Evolutionary conservation across 2,329 filamentous ascomycete genomes (phyloP).

Genomic region (Calonectria pseudoreteaudii): DNA sequence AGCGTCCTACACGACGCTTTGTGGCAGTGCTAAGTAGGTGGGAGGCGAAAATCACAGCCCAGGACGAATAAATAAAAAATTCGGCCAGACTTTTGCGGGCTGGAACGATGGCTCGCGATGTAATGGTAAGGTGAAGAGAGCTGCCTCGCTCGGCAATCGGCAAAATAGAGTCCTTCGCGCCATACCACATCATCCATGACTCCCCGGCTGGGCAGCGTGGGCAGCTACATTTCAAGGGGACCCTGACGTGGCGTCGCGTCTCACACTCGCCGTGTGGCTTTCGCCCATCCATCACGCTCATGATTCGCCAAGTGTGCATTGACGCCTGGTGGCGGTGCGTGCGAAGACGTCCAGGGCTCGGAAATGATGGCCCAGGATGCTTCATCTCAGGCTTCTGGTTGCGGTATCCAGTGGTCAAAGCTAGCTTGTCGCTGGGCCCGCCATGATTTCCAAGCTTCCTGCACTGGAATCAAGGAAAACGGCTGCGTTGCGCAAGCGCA

Average conservation of each 20-base stretch:
- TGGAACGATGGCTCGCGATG: constrained; percentile 10
- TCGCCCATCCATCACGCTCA: neutral
- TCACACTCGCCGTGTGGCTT: constrained; percentile 9
- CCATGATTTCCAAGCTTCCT: constrained; percentile 6
- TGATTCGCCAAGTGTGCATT: neutral
- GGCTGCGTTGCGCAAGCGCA: constrained; percentile 1
- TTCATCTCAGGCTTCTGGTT: neutral
- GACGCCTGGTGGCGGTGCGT: constrained; percentile 13
- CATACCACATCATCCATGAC: constrained; percentile 33
- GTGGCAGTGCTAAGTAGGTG: neutral
- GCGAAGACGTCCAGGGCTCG: constrained; percentile 3
- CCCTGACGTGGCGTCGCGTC: constrained; percentile 13
- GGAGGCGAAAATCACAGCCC: neutral
- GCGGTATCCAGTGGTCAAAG: neutral
- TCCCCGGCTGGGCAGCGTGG: constrained; percentile 16
- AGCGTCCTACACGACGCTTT: neutral
- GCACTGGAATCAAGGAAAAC: constrained; percentile 20
- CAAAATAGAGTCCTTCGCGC: constrained; percentile 11
- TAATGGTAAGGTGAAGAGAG: constrained; percentile 13
- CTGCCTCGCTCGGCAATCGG: constrained; percentile 20
- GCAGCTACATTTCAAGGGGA: neutral
- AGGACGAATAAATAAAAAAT: neutral
- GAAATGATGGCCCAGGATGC: constrained; percentile 16
- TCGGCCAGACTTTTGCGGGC: neutral
- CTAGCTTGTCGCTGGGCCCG: neutral